These are phyloP conservation scores for Lentinula boryana DNA, from an alignment of 768 basidiomycete species.

Conservation along the genomic window DNA sequence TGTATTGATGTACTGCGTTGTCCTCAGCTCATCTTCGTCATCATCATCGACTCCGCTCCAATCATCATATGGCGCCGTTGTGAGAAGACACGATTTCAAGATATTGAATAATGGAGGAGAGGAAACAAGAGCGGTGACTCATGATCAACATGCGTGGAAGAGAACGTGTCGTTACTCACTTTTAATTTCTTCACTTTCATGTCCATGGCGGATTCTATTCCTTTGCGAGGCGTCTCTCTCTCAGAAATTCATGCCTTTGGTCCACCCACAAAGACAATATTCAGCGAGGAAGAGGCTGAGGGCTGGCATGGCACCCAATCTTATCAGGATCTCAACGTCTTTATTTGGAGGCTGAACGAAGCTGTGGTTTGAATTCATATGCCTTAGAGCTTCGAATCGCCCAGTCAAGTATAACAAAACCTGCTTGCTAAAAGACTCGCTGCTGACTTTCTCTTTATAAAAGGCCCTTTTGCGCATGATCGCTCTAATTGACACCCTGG, in stretches of 20 bases:
- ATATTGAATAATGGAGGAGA: no score
- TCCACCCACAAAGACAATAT: conserved; percentile 52
- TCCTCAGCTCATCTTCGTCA: conserved; percentile 83
- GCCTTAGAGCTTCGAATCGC: conserved; percentile 30
- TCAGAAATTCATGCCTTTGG: conserved; percentile 5
- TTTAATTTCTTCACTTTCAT: no score
- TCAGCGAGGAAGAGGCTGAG: conserved; percentile 65
- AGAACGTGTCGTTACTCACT: not conserved
- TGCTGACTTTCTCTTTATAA: not conserved
- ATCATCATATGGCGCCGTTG: conserved; percentile 69
- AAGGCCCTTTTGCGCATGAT: conserved; percentile 48
- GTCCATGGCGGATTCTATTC: not conserved
- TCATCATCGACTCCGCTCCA: conserved; percentile 79
- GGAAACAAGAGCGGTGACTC: not conserved
- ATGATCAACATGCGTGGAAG: not conserved
- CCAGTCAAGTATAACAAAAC: conserved; percentile 28
- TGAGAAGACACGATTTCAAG: no score
- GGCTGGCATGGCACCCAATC: conserved; percentile 68
- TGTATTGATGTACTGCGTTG: conserved; percentile 37
- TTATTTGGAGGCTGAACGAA: conserved; percentile 71
- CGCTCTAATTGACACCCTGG: conserved; percentile 57
- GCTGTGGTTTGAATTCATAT: conserved; percentile 64
- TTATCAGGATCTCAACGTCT: conserved; percentile 69
- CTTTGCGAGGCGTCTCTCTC: conserved; percentile 23
- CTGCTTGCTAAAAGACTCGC: no score